Base-by-base conservation (phyloP, 2,329 filamentous ascomycete species). In the Sporothrix luriei region DNA sequence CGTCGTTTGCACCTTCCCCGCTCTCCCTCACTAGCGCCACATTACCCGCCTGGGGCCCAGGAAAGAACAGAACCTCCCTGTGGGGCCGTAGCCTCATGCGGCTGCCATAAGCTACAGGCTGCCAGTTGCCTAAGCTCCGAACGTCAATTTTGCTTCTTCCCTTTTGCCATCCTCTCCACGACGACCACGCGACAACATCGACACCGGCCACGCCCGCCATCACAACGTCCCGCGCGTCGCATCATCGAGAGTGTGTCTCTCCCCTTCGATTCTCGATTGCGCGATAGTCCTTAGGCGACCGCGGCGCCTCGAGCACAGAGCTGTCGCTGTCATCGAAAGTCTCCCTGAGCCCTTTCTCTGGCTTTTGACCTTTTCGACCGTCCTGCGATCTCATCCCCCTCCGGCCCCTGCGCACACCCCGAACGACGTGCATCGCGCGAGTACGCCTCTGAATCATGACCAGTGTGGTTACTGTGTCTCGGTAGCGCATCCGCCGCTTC, bases 401-500 rank as follows among this genome's bases (percentile, higher is more conserved):
- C 7, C 57, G 1, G 57, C 57, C 57, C 19, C 43, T n/a, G 61
- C 61, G 43, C 61, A 49, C 43, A 49, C 43, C 61, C 40, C 43
- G 11, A 10, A 6, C 21, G 14, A 9, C 16, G 24, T n/a, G 38
- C 40, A 51, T 66, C 43, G 48, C 59, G 57, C 40, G 26, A 29
- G 51, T 55, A 43, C 59, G 49, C 48, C 51, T 26, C n/a, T 64
- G 61, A 70, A 70, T 57, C 69, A 73, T 73, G 72, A 71, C 7
- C 68, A 69, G 43, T 54, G 19, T 33, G 21, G 4, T 26, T 33
- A 13, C 26, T 24, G 16, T 46, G 38, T 49, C 38, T 68, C 71
- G 71, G 72, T 73, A 73, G 72, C 72, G 68, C 68, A 54, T 46
- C 65, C 66, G 62, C 61, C 72, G 71, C 71, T 55, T 68, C 66